phyloP scores from a whole-genome alignment of 1,284 basidiomycete genomes.

The Ustilago hordei region DNA sequence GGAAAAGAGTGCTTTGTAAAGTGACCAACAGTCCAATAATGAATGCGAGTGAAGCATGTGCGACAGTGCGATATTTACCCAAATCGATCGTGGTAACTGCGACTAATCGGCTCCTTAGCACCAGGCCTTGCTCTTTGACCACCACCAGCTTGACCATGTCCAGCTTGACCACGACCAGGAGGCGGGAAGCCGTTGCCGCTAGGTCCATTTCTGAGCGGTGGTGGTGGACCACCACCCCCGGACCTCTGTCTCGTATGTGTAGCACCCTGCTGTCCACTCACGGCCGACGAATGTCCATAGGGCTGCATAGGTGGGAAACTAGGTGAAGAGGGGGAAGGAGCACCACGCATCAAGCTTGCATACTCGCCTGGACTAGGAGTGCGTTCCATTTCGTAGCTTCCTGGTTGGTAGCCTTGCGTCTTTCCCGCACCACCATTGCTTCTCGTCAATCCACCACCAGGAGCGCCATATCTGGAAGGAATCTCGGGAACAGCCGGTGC shows the following conservation, averaged over 20 bases:
- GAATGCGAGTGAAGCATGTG: no score
- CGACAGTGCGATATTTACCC: neutral
- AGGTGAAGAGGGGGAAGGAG: constrained; percentile 43
- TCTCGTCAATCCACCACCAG: neutral
- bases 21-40: no score
- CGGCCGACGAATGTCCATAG: constrained; percentile 48
- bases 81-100: constrained; percentile 45
- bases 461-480: constrained; percentile 36
- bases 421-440: constrained; percentile 4
- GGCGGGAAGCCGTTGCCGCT: neutral
- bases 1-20: no score
- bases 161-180: neutral
- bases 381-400: constrained; percentile 49
- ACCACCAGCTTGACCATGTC: no score
- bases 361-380: constrained; percentile 54
- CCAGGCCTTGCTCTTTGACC: neutral
- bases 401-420: constrained; percentile 26
- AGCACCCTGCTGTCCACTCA: constrained; percentile 22
- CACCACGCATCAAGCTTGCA: constrained; percentile 48
- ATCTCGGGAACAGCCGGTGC: constrained; percentile 50
- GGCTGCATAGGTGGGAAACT: constrained; percentile 31
- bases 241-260: constrained; percentile 45
- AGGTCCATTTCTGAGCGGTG: neutral
- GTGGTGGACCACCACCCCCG: constrained; percentile 14
- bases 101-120: constrained; percentile 1